Evolutionary conservation across 139 green algal species (phyloP).

Genomic region (Chlorella sp.): DNA sequence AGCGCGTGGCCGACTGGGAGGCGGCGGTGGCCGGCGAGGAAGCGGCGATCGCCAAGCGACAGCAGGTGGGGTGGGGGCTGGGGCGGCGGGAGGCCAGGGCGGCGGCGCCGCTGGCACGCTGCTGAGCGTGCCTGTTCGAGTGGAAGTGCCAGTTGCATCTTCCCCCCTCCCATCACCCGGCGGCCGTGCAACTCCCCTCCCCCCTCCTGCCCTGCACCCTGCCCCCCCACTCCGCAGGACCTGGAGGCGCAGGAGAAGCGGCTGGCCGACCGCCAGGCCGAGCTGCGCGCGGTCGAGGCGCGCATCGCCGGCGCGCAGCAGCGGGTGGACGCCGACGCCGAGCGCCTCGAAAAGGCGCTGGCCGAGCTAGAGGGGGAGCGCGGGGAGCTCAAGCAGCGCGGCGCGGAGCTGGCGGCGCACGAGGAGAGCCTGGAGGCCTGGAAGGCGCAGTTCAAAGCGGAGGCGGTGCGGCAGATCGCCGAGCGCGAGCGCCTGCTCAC

Average conservation of each 20-base stretch:
- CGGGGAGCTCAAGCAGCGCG: conserved; percentile 33
- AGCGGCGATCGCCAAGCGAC: conserved; percentile 7
- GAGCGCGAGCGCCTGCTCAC: conserved; percentile 42
- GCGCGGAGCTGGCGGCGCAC: conserved; percentile 39
- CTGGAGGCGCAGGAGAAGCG: conserved; percentile 16
- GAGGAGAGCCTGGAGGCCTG: conserved; percentile 52
- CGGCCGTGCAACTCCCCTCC: too few species aligned
- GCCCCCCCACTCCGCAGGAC: not conserved
- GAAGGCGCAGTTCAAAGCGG: conserved; percentile 49
- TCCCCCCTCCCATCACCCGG: too few species aligned
- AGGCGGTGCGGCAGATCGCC: conserved; percentile 48
- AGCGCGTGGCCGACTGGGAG: conserved; percentile 43
- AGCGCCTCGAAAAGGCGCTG: conserved; percentile 23
- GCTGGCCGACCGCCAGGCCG: conserved; percentile 7
- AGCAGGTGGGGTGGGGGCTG: not conserved
- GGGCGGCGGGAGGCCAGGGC: too few species aligned
- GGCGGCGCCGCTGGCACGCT: too few species aligned
- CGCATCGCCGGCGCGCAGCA: conserved; percentile 9
- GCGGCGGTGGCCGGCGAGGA: conserved; percentile 32
- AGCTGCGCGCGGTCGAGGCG: conserved; percentile 18
- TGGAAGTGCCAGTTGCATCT: too few species aligned
- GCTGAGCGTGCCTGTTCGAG: too few species aligned
- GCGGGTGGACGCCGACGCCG: conserved; percentile 36
- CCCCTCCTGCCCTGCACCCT: not conserved
- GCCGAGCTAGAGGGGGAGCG: conserved; percentile 39